Evolutionary conservation across 2,329 filamentous ascomycete species (phyloP).

Genomic region (Dactylellina cionopaga): DNA sequence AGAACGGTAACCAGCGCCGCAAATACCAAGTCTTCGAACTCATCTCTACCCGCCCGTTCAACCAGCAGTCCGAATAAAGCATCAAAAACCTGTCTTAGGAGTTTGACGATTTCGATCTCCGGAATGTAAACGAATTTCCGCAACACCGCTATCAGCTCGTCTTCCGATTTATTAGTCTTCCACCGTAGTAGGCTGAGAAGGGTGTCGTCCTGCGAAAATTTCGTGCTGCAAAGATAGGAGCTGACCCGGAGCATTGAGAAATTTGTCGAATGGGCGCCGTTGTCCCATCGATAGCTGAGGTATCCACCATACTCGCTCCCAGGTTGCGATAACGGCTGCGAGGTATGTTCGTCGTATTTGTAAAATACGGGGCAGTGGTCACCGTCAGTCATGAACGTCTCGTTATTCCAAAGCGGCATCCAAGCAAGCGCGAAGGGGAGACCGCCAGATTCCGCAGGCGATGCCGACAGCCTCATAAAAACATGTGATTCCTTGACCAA

Average conservation of each 20-base stretch:
- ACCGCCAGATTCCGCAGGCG: constrained; percentile 71
- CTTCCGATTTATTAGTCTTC: constrained; percentile 75
- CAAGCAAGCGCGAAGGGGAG: constrained; percentile 86
- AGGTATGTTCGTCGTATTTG: constrained; percentile 89
- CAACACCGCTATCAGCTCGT: constrained; percentile 77
- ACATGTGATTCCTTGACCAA: constrained; percentile 86
- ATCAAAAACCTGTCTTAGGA: constrained; percentile 87
- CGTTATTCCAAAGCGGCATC: constrained; percentile 91
- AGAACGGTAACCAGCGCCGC: constrained; percentile 87
- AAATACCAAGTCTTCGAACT: constrained; percentile 92
- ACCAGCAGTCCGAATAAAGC: constrained; percentile 90
- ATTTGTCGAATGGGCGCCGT: constrained; percentile 72
- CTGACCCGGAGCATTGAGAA: constrained; percentile 75
- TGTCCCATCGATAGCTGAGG: constrained; percentile 81
- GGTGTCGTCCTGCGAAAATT: constrained; percentile 89
- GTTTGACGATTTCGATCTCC: constrained; percentile 96
- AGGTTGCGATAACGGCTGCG: constrained; percentile 72
- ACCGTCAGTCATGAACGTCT: constrained; percentile 89
- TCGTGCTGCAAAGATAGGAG: constrained; percentile 92
- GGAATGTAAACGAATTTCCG: constrained; percentile 90
- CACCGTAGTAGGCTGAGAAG: constrained; percentile 86
- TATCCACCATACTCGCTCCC: constrained; percentile 76
- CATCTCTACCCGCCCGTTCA: constrained; percentile 88
- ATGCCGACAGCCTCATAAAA: constrained; percentile 87
- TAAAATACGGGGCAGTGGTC: constrained; percentile 62